phyloP scores from a whole-genome alignment of 2,329 filamentous ascomycete genomes.

The Sclerotinia glacialis region DNA sequence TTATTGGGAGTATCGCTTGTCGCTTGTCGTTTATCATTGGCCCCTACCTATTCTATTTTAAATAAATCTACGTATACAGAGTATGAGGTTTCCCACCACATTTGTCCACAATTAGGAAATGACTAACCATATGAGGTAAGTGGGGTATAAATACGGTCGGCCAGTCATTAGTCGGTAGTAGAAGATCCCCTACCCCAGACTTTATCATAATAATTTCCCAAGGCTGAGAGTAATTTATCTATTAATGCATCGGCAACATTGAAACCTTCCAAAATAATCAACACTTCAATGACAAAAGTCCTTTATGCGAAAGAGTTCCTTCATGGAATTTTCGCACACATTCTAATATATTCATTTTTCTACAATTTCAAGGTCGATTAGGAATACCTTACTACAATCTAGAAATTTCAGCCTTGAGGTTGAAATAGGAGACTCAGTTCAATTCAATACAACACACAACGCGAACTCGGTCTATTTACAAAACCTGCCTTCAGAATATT shows the following conservation, averaged over 20 bases:
- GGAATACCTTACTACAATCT: not conserved
- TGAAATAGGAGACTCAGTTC: constrained; percentile 10
- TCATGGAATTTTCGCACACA: not conserved
- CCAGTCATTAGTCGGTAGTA: not conserved
- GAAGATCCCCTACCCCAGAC: constrained; percentile 12
- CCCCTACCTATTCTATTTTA: no score
- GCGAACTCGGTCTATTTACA: not conserved
- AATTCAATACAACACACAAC: not conserved
- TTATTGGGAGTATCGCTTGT: no score
- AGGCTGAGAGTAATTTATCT: constrained; percentile 3
- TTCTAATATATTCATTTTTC: not conserved
- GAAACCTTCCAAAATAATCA: not conserved
- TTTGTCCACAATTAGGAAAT: no score
- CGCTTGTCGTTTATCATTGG: no score
- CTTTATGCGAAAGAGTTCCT: not conserved
- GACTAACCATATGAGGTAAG: no score
- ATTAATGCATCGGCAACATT: not conserved
- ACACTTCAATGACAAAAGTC: not conserved
- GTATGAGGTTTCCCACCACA: no score
- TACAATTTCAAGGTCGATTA: not conserved
- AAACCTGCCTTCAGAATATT: not conserved
- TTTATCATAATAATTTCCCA: constrained; percentile 12
- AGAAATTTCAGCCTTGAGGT: constrained; percentile 18
- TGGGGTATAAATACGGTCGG: not conserved
- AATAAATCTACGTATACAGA: no score